phyloP scores from a whole-genome alignment of 768 basidiomycete genomes.

The Megacollybia marginata region DNA sequence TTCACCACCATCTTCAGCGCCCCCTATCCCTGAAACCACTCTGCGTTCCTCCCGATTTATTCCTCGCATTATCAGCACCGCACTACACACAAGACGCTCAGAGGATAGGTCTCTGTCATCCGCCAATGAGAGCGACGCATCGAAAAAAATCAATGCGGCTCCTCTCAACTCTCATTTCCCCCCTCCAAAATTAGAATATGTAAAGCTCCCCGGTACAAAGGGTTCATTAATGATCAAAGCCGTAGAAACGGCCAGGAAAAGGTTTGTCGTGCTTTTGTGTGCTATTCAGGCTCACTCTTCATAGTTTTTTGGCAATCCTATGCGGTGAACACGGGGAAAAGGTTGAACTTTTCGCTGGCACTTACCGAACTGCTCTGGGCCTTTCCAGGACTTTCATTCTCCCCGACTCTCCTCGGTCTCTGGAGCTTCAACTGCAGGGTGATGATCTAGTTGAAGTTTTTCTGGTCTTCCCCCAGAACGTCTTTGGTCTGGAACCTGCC shows the following conservation, averaged over 20 bases:
- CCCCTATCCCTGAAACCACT: background rate
- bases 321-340: conserved; percentile 92
- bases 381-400: conserved; percentile 91
- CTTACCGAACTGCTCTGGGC: conserved; percentile 81
- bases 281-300: conserved; percentile 2
- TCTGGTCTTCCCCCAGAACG: conserved; percentile 84
- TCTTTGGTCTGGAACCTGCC: conserved; percentile 88
- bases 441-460: conserved; percentile 92
- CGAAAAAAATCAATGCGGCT: conserved; percentile 22
- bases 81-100: conserved; percentile 52
- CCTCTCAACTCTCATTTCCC: conserved; percentile 43
- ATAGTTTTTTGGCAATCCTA: conserved; percentile 84
- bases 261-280: conserved; percentile 32
- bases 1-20: conserved; percentile 15
- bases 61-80: conserved; percentile 62
- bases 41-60: conserved; percentile 44
- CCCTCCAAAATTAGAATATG: conserved; percentile 83
- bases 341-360: conserved; percentile 89
- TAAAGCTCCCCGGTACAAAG: conserved; percentile 89
- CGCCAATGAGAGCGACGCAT: conserved; percentile 35
- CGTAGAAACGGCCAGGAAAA: conserved; percentile 86
- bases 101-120: conserved; percentile 40
- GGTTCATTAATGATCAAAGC: conserved; percentile 78
- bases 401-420: conserved; percentile 81
- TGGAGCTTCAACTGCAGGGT: conserved; percentile 85